These are phyloP conservation scores for Globisporangium sylvaticum DNA, from an alignment of 352 stramenopile genomes.

Conservation along the genomic window DNA sequence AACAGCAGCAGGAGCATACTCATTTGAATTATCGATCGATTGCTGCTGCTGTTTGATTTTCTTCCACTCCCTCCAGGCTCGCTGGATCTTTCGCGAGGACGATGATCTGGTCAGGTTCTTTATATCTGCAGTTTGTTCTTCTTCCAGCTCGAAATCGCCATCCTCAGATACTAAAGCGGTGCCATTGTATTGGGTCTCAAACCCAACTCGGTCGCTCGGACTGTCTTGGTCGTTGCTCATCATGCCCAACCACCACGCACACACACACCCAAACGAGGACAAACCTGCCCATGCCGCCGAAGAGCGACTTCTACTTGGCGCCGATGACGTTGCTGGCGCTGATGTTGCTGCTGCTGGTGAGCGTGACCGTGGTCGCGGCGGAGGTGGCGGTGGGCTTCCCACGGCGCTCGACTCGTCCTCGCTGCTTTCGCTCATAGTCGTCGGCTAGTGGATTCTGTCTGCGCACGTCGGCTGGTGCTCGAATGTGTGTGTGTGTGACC, in stretches of 20 bases:
- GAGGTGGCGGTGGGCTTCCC: neutral
- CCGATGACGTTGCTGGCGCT: constrained; percentile 6
- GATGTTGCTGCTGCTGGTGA: constrained; percentile 11
- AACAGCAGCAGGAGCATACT: neutral
- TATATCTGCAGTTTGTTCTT: neutral
- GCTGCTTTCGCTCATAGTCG: constrained; percentile 34
- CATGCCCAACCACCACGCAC: no score
- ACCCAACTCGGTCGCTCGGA: neutral
- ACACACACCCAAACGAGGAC: no score
- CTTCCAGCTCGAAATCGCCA: neutral
- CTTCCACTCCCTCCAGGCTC: constrained; percentile 18
- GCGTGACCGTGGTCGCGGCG: neutral
- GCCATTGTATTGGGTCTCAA: neutral
- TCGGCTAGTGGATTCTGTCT: neutral
- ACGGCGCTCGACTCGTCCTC: constrained; percentile 32
- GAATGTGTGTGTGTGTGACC: neutral
- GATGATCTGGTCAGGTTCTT: neutral
- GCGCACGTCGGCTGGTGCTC: neutral
- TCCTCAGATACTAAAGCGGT: neutral
- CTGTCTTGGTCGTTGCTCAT: constrained; percentile 13
- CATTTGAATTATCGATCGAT: neutral
- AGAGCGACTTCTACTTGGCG: constrained; percentile 40
- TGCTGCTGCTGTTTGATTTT: neutral
- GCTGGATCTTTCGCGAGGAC: constrained; percentile 15
- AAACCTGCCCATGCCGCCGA: constrained; percentile 39